These are phyloP conservation scores for Exophiala aquamarina DNA, from an alignment of 2,329 filamentous ascomycete genomes.

Conservation along the genomic window DNA sequence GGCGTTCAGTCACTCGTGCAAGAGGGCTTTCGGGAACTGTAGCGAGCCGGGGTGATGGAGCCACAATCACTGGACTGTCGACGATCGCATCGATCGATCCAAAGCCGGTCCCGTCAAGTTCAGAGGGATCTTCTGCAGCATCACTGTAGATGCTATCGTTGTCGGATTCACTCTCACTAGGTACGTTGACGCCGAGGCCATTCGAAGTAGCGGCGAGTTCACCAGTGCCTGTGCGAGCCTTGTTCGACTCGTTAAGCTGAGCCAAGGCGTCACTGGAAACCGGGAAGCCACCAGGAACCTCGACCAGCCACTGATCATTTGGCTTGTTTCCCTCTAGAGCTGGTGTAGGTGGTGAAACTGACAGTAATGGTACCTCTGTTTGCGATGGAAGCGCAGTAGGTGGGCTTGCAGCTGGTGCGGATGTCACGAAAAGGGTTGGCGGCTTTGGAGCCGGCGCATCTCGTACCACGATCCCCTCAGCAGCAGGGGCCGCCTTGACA, in stretches of 20 bases:
- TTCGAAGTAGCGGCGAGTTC: not conserved
- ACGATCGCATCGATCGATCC: constrained; percentile 53
- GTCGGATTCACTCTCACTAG: constrained; percentile 23
- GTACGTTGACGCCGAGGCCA: constrained; percentile 2
- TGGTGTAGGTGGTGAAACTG: constrained; percentile 50
- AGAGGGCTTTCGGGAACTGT: constrained; percentile 26
- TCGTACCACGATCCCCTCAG: not conserved
- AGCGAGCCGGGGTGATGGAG: constrained; percentile 3
- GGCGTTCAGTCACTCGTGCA: constrained; percentile 1
- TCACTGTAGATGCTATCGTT: constrained; percentile 48
- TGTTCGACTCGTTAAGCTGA: constrained; percentile 5
- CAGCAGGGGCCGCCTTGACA: not conserved
- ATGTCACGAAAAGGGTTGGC: too few relatives aligned
- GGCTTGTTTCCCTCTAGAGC: constrained; percentile 36
- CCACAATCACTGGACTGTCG: constrained; percentile 32
- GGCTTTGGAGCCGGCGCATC: too few relatives aligned
- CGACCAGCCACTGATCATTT: constrained; percentile 39
- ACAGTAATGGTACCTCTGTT: constrained; percentile 42
- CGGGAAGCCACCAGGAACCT: constrained; percentile 63
- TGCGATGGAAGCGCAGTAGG: not conserved
- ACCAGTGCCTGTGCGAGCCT: not conserved
- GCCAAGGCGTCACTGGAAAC: constrained; percentile 23
- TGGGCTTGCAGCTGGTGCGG: constrained; percentile 3
- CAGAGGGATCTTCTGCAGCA: constrained; percentile 33
- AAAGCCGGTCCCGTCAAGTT: constrained; percentile 43